These are phyloP conservation scores for Corchorus capsularis DNA, from an alignment of 345 rosid genomes.

Conservation along the genomic window DNA sequence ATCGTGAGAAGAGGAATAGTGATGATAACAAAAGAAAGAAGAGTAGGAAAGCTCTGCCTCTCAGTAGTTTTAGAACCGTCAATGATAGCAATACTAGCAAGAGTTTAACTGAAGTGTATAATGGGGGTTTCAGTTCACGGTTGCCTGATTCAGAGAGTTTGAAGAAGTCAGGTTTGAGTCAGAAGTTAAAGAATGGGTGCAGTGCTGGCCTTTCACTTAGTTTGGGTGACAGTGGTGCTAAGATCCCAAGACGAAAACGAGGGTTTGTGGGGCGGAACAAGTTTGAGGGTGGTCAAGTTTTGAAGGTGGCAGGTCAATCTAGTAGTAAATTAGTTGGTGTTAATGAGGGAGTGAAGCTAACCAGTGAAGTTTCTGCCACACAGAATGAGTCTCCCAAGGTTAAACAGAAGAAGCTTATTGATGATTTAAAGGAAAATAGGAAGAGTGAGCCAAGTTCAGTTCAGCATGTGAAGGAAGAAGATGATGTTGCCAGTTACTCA, in stretches of 20 bases:
- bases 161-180: slow-evolving; percentile 44
- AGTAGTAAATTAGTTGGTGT: slow-evolving; percentile 35
- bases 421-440: slow-evolving; percentile 39
- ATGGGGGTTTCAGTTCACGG: slow-evolving; percentile 37
- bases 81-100: slow-evolving; percentile 41
- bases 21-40: slow-evolving; percentile 45
- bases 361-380: slow-evolving; percentile 38
- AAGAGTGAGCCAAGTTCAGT: slow-evolving; percentile 31
- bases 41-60: slow-evolving; percentile 58
- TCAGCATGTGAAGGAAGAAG: slow-evolving; percentile 44
- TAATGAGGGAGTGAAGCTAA: slow-evolving; percentile 39
- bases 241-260: slow-evolving; percentile 83
- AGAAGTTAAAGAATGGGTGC: slow-evolving; percentile 37
- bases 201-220: slow-evolving; percentile 48
- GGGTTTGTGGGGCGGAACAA: slow-evolving; percentile 79
- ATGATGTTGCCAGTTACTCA: slow-evolving; percentile 33
- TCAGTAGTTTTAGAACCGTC: slow-evolving; percentile 52
- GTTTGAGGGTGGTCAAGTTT: slow-evolving; percentile 44
- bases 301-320: slow-evolving; percentile 41
- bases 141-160: slow-evolving; percentile 40
- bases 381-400: slow-evolving; percentile 37
- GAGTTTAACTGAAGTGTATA: slow-evolving; percentile 51
- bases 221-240: slow-evolving; percentile 49
- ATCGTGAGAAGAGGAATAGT: slow-evolving; percentile 42
- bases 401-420: slow-evolving; percentile 38